Conservation (phyloP, 192 early-diverging fungal genomes). For the Dissophora globulifera region DNA sequence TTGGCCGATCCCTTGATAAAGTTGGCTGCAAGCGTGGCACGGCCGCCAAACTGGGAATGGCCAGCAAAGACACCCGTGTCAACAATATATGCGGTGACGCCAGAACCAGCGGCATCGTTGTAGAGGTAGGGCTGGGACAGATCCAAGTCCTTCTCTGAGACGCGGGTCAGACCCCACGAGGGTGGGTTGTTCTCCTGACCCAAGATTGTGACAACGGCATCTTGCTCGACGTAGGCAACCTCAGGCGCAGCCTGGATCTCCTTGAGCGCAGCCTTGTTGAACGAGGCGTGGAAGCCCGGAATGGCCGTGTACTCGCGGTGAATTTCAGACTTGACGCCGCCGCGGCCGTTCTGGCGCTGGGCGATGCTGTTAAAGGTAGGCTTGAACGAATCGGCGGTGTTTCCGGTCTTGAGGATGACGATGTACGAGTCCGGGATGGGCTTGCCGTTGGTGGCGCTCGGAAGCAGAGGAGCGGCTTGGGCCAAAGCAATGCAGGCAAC, state of each 20-base stretch:
- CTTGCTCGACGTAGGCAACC: slow-evolving; percentile 41
- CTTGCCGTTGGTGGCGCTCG: background rate
- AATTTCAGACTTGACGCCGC: slow-evolving; percentile 20
- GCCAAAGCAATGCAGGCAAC: slow-evolving; percentile 15
- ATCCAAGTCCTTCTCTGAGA: slow-evolving; percentile 53
- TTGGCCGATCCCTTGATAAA: slow-evolving; percentile 40
- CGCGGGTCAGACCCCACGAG: slow-evolving; percentile 64
- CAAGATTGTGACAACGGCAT: slow-evolving; percentile 21
- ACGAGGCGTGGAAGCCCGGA: slow-evolving; percentile 21
- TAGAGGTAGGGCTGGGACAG: slow-evolving; percentile 44
- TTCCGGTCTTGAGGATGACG: slow-evolving; percentile 39
- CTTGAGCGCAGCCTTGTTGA: slow-evolving; percentile 23
- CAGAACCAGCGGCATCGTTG: slow-evolving; percentile 32
- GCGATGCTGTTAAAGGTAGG: slow-evolving; percentile 17
- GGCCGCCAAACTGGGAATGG: slow-evolving; percentile 60
- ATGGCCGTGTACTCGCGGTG: slow-evolving; percentile 16
- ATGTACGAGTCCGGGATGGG: slow-evolving; percentile 70
- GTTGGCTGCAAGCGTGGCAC: slow-evolving; percentile 56
- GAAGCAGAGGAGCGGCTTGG: slow-evolving; percentile 23
- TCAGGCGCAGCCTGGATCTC: slow-evolving; percentile 18
- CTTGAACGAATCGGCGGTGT: background rate
- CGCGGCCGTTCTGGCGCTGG: slow-evolving; percentile 10
- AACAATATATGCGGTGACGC: slow-evolving; percentile 58
- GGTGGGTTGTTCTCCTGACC: slow-evolving; percentile 29
- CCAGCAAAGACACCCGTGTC: slow-evolving; percentile 61